phyloP scores from a whole-genome alignment of 2,329 filamentous ascomycete genomes.

The Mariannaea sp. region DNA sequence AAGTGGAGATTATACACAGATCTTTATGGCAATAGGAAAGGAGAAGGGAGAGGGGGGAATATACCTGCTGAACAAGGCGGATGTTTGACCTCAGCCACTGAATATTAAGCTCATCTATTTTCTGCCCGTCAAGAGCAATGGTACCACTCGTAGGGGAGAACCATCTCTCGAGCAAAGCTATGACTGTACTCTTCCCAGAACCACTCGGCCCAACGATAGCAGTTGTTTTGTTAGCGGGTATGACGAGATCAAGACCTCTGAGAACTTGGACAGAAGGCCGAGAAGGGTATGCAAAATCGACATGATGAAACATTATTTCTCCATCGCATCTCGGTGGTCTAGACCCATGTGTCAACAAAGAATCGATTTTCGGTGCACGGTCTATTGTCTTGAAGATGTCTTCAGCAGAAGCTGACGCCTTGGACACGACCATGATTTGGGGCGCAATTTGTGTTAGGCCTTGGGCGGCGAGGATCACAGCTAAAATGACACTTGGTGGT shows the following conservation, averaged over 20 bases:
- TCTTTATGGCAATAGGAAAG: not conserved
- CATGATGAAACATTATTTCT: slow-evolving; percentile 49
- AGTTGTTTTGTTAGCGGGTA: slow-evolving; percentile 5
- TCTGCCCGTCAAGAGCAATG: slow-evolving; percentile 1
- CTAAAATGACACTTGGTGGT: not conserved
- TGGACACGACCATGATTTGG: not conserved
- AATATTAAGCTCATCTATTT: slow-evolving; percentile 7
- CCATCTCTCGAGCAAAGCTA: slow-evolving; percentile 4
- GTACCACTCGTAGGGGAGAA: not conserved
- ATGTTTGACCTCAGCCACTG: slow-evolving; percentile 5
- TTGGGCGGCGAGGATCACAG: not conserved
- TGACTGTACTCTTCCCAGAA: slow-evolving; percentile 9
- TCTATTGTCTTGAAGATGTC: slow-evolving; percentile 90
- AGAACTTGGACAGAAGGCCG: slow-evolving; percentile 1
- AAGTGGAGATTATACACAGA: not conserved
- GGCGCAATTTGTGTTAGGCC: not conserved
- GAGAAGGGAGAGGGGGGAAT: not conserved
- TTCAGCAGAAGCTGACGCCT: slow-evolving; percentile 74
- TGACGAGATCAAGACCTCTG: not conserved
- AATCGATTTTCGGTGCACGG: slow-evolving; percentile 54
- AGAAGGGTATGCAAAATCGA: slow-evolving; percentile 36
- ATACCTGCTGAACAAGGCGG: slow-evolving; percentile 1
- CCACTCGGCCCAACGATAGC: slow-evolving; percentile 9
- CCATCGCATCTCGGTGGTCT: slow-evolving; percentile 33
- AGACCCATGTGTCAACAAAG: slow-evolving; percentile 38